These are phyloP conservation scores for Cordyceps javanica DNA, from an alignment of 2,329 filamentous ascomycete species.

Conservation along the genomic window DNA sequence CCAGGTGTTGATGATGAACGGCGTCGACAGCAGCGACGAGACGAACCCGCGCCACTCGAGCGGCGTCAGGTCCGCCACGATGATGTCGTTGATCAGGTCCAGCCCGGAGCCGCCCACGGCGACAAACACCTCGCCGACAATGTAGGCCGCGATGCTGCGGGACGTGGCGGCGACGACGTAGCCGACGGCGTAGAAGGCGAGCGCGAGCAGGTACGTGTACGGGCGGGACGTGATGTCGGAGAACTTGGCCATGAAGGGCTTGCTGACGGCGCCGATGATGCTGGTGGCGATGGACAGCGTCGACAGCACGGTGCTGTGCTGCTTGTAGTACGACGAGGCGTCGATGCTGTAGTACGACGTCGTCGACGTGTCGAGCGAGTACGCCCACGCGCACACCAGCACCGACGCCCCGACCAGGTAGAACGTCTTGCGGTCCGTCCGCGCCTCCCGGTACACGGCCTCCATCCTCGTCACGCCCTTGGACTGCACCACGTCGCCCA, in stretches of 20 bases:
- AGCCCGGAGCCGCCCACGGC: slow-evolving; percentile 52
- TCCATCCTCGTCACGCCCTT: slow-evolving; percentile 25
- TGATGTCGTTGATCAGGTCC: slow-evolving; percentile 56
- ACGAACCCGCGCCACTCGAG: slow-evolving; percentile 34
- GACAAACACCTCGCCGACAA: slow-evolving; percentile 52
- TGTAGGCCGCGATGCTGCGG: slow-evolving; percentile 44
- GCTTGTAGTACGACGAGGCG: slow-evolving; percentile 23
- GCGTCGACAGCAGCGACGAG: slow-evolving; percentile 27
- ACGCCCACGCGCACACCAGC: slow-evolving; percentile 27
- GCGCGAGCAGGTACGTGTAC: slow-evolving; percentile 51
- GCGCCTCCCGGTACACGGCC: slow-evolving; percentile 24
- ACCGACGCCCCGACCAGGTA: slow-evolving; percentile 24
- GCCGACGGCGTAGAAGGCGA: slow-evolving; percentile 47
- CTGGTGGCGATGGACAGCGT: slow-evolving; percentile 25
- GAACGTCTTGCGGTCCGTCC: slow-evolving; percentile 20
- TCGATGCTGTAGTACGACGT: slow-evolving; percentile 25
- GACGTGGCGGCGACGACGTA: slow-evolving; percentile 54
- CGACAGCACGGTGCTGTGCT: slow-evolving; percentile 23
- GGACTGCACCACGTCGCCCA: slow-evolving; percentile 19
- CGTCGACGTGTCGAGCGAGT: slow-evolving; percentile 24
- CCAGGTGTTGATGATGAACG: slow-evolving; percentile 32
- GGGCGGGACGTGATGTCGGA: slow-evolving; percentile 57
- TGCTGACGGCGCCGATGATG: slow-evolving; percentile 45
- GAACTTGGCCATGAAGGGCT: slow-evolving; percentile 55
- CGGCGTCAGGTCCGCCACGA: slow-evolving; percentile 55